A percentile compares a stretch with the other conserved stretches of the same genome.
Evolutionary conservation across 202 grass and related monocot species (phyloP).

Genomic region (Sporobolus alterniflorus): DNA sequence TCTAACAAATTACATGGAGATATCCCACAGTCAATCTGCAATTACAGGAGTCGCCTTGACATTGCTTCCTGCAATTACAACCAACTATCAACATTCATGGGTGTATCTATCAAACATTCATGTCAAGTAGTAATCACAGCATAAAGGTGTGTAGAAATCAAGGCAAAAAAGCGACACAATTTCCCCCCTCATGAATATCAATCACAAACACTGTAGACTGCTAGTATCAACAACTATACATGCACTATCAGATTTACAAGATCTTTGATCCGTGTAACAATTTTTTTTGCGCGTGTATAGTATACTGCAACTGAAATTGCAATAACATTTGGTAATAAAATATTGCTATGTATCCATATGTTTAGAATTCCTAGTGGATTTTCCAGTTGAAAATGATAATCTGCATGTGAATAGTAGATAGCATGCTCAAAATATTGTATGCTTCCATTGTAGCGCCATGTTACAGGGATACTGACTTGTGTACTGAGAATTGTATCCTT

Average conservation of each 20-base stretch:
- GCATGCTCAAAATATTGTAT: neutral
- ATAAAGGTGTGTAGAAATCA: neutral
- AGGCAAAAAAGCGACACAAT: neutral
- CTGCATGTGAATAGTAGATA: neutral
- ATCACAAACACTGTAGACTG: neutral
- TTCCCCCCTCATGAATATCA: neutral
- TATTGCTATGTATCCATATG: neutral
- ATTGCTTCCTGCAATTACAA: slow-evolving; percentile 58
- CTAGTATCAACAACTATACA: no score
- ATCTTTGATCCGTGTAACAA: neutral
- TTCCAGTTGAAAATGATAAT: neutral
- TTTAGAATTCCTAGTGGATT: neutral
- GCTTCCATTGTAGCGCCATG: neutral
- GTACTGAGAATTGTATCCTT: slow-evolving; percentile 58
- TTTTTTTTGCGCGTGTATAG: neutral
- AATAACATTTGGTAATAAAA: neutral
- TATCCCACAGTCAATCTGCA: slow-evolving; percentile 39
- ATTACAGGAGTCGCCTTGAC: slow-evolving; percentile 42
- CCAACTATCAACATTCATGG: neutral
- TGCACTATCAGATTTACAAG: neutral
- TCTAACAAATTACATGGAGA: slow-evolving; percentile 37
- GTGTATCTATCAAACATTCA: neutral
- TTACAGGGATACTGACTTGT: slow-evolving; percentile 56
- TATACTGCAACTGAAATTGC: neutral
- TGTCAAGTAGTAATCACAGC: neutral